Conservation (phyloP, 2,329 filamentous ascomycete genomes). For the Kalmusia sp. region DNA sequence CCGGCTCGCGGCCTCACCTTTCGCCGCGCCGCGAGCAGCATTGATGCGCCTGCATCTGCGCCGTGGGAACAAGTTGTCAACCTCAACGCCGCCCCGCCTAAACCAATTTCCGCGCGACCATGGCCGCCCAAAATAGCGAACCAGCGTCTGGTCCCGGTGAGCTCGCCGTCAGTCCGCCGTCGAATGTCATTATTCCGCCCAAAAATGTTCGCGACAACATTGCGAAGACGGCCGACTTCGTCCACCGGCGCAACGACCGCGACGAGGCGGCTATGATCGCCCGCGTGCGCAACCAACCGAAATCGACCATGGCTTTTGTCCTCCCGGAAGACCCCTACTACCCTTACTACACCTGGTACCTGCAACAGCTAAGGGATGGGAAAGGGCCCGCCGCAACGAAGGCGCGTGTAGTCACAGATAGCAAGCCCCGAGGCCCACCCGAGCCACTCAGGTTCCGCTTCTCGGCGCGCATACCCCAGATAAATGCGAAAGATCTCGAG, state of each 20-base stretch:
- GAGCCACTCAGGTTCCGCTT: conserved; percentile 90
- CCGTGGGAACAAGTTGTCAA: conserved; percentile 1
- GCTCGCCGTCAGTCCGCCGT: conserved; percentile 68
- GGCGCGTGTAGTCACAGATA: conserved; percentile 45
- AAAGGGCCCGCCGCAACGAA: conserved; percentile 72
- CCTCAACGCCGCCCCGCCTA: conserved; percentile 1
- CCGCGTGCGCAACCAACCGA: conserved; percentile 84
- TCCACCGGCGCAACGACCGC: conserved; percentile 69
- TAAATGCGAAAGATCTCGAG: conserved; percentile 90
- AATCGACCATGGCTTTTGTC: conserved; percentile 89
- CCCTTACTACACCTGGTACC: conserved; percentile 88
- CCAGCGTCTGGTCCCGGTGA: conserved; percentile 21
- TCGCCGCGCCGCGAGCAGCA: not conserved
- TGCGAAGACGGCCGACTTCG: conserved; percentile 94
- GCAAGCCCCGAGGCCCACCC: conserved; percentile 81
- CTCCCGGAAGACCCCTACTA: conserved; percentile 82
- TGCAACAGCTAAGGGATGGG: conserved; percentile 84
- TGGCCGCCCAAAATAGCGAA: conserved; percentile 40
- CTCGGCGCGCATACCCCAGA: conserved; percentile 95
- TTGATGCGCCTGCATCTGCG: conserved; percentile 10
- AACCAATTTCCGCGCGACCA: conserved; percentile 14
- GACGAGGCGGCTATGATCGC: conserved; percentile 87
- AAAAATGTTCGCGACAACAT: conserved; percentile 83
- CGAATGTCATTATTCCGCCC: conserved; percentile 84
- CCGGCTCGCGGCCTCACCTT: not conserved